Evolutionary conservation across 225 moss, liverwort and hornwort genomes (phyloP).

Genomic region (Neckera pumila): DNA sequence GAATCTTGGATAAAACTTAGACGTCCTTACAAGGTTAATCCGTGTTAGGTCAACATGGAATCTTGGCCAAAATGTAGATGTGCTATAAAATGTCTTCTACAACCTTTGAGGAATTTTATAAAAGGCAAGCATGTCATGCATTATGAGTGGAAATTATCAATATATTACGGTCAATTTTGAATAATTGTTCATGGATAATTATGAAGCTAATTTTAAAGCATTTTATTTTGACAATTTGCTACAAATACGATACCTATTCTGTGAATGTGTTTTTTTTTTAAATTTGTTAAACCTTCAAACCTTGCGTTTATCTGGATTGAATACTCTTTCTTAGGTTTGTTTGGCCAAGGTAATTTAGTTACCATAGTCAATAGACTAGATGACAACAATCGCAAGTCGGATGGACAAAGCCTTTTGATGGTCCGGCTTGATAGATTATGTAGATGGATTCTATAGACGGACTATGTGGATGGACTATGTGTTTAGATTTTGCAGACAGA

Average conservation of each 20-base stretch:
- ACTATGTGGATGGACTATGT: too few species aligned
- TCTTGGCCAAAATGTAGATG: background rate
- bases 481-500: too few species aligned
- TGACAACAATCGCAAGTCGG: too few species aligned
- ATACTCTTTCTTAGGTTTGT: too few species aligned
- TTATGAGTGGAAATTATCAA: background rate
- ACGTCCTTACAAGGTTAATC: too few species aligned
- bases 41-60: background rate
- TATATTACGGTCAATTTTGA: background rate
- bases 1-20: too few species aligned
- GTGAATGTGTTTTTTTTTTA: rapidly evolving
- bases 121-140: background rate
- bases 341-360: too few species aligned
- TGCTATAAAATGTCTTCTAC: background rate
- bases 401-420: too few species aligned
- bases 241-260: background rate
- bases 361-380: too few species aligned
- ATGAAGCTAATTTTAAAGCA: background rate
- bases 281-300: background rate
- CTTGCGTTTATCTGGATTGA: too few species aligned
- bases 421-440: too few species aligned
- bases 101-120: background rate
- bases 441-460: too few species aligned
- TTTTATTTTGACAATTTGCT: background rate
- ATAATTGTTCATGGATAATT: background rate